Conservation (phyloP, 768 basidiomycete species). For the Leccinum obscurum region DNA sequence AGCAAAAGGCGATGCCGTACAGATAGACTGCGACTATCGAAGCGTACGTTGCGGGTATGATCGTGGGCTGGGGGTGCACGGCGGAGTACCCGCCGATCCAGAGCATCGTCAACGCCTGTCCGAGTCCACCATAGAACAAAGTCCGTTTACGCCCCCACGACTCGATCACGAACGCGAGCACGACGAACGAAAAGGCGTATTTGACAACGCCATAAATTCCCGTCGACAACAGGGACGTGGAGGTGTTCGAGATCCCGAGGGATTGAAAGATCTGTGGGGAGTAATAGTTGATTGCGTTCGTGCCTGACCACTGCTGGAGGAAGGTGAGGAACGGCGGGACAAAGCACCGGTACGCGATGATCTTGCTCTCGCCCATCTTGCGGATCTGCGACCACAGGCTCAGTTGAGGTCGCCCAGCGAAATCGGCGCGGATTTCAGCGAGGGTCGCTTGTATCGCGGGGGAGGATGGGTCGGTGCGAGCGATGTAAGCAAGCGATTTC, state of each 20-base stretch:
- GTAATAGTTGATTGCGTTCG: constrained; percentile 45
- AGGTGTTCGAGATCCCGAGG: constrained; percentile 36
- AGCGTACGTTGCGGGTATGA: constrained; percentile 35
- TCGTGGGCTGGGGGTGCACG: constrained; percentile 26
- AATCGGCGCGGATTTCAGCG: constrained; percentile 38
- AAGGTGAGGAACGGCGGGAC: constrained; percentile 36
- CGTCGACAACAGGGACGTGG: constrained; percentile 38
- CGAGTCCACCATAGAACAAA: constrained; percentile 37
- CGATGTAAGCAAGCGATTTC: constrained; percentile 31
- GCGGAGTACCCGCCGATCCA: constrained; percentile 36
- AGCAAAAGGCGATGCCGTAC: constrained; percentile 37
- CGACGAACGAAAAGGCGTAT: constrained; percentile 31
- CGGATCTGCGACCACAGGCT: constrained; percentile 29
- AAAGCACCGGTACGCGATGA: constrained; percentile 31
- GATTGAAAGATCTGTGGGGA: constrained; percentile 37
- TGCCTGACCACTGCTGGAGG: constrained; percentile 43
- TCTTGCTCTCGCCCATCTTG: constrained; percentile 36
- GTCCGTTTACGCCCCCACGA: constrained; percentile 39
- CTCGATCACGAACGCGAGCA: constrained; percentile 40
- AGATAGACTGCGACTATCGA: constrained; percentile 39
- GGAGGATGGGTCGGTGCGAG: constrained; percentile 25
- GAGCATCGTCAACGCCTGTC: constrained; percentile 38
- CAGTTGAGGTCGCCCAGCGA: constrained; percentile 31
- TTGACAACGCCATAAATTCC: constrained; percentile 45
- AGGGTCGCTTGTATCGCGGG: constrained; percentile 32